Percentiles rank a stretch among this genome's conserved stretches.
Conservation (phyloP, 768 basidiomycete genomes). For the Kwoniella heveanensis region DNA sequence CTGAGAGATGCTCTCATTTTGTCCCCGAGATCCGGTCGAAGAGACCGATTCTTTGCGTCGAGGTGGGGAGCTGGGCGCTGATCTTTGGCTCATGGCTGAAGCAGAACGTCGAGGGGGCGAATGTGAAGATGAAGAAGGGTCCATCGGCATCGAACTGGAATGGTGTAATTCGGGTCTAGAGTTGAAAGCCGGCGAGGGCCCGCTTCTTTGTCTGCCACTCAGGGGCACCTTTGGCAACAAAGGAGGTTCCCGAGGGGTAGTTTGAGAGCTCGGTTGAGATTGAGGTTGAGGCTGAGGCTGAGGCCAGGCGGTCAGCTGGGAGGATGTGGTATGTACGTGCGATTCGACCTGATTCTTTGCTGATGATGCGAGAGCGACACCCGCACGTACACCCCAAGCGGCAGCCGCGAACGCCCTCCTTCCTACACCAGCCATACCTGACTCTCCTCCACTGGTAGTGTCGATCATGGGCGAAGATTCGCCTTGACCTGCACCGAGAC, state of each 20-base stretch:
- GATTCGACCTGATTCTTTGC: slow-evolving; percentile 14
- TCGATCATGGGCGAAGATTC: slow-evolving; percentile 20
- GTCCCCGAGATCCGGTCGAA: slow-evolving; percentile 17
- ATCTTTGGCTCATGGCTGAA: slow-evolving; percentile 24
- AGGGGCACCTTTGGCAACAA: slow-evolving; percentile 29
- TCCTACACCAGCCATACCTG: slow-evolving; percentile 83
- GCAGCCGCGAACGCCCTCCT: slow-evolving; percentile 78
- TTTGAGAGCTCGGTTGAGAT: slow-evolving; percentile 2
- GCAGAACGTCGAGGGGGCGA: slow-evolving; percentile 23
- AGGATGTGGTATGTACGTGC: slow-evolving; percentile 7
- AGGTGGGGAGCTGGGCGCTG: slow-evolving; percentile 7
- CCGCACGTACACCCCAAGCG: slow-evolving; percentile 58
- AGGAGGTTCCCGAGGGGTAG: slow-evolving; percentile 27
- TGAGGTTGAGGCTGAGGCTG: slow-evolving; percentile 6
- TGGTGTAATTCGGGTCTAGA: slow-evolving; percentile 12
- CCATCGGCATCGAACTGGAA: slow-evolving; percentile 16
- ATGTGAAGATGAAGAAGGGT: slow-evolving; percentile 6
- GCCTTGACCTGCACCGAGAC: slow-evolving; percentile 30
- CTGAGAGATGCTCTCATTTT: slow-evolving; percentile 28
- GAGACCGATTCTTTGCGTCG: slow-evolving; percentile 25
- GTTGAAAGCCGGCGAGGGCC: slow-evolving; percentile 12
- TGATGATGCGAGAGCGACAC: slow-evolving; percentile 36
- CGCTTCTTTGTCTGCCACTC: slow-evolving; percentile 14
- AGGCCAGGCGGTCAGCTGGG: slow-evolving; percentile 2
- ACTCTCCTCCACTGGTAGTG: slow-evolving; percentile 47